Percentiles rank a stretch among this genome's conserved stretches.
phyloP scores from a whole-genome alignment of 208 protist species.

The Borovskyia barvae region DNA sequence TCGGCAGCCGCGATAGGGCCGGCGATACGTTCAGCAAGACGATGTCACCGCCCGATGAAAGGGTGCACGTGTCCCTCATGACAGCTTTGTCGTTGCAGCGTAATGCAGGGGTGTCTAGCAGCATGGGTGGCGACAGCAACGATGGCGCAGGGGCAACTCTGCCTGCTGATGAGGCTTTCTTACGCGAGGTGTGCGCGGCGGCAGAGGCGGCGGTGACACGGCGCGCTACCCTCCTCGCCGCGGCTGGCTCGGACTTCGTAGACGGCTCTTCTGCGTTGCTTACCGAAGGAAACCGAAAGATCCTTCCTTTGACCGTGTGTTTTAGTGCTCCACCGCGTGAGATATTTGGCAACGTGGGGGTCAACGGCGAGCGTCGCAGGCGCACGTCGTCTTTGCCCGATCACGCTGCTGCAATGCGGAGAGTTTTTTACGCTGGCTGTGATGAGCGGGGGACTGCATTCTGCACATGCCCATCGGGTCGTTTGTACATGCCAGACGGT shows the following conservation, averaged over 20 bases:
- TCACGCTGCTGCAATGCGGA: background rate
- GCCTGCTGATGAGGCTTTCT: conserved; percentile 9
- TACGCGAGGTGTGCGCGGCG: conserved; percentile 21
- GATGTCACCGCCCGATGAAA: conserved; percentile 4
- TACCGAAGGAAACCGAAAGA: too few species aligned
- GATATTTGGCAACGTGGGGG: background rate
- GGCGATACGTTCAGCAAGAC: background rate
- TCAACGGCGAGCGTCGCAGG: background rate
- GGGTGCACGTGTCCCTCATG: conserved; percentile 2
- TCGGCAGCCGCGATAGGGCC: background rate
- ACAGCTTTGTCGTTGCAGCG: conserved; percentile 40
- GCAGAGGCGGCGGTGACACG: conserved; percentile 19
- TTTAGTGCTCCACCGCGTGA: conserved; percentile 16
- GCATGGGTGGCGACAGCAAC: conserved; percentile 11
- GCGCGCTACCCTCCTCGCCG: conserved; percentile 13
- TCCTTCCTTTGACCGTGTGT: conserved; percentile 19
- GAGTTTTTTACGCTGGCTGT: conserved; percentile 24
- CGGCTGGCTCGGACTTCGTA: background rate
- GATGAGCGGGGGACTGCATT: conserved; percentile 17
- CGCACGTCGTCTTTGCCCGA: background rate
- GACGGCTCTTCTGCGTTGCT: background rate
- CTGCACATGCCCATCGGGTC: conserved; percentile 25
- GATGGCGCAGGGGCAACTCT: conserved; percentile 28
- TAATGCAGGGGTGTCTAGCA: conserved; percentile 30
- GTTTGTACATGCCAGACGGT: conserved; percentile 9